Evolutionary conservation across 2,329 filamentous ascomycete genomes (phyloP), one percentile per base, ranked within the genome.

Genomic region (Fusarium aywerte): DNA sequence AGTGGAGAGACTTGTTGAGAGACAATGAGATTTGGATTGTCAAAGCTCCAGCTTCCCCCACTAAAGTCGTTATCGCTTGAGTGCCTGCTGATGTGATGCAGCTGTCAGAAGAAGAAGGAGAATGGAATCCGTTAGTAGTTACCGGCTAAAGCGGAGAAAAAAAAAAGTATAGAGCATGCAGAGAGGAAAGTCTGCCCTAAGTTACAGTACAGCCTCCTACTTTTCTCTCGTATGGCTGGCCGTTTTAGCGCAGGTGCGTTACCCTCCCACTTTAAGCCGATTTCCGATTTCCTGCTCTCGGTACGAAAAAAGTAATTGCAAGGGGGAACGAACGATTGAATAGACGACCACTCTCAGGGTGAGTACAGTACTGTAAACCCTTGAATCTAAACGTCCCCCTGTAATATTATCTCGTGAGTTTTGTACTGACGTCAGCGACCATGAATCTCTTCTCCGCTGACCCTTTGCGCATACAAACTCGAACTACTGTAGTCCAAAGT

Each of bases 341-440:
- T n/a, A n/a, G n/a, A n/a, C n/a, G n/a, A n/a, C n/a, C n/a, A n/a
- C n/a, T n/a, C n/a, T n/a, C n/a, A n/a, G n/a, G n/a, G n/a, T n/a
- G n/a, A n/a, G n/a, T n/a, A n/a, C n/a, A n/a, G n/a, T n/a, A n/a
- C n/a, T n/a, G n/a, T n/a, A n/a, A n/a, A n/a, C n/a, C n/a, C n/a
- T 18, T n/a, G n/a, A 21, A 18, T 43, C 18, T 54, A 27, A 7
- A 27, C 25, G 25, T 7, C 43, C 35, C 33, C 36, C 27, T 23
- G 44, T 25, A 18, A 36, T 33, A n/a, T 31, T 18, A 12, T 38
- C 16, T 43, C 40, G 40, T 48, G 10, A 29, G 42, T 31, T 47
- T 36, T 56, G 33, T 32, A 55, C 49, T 65, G 62, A 65, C 55
- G 62, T 65, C 61, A 65, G 55, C 62, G 51, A 21, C 16, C 16